Evolutionary conservation across 768 basidiomycete species (phyloP).

Genomic region (Russula griseocarnosa): DNA sequence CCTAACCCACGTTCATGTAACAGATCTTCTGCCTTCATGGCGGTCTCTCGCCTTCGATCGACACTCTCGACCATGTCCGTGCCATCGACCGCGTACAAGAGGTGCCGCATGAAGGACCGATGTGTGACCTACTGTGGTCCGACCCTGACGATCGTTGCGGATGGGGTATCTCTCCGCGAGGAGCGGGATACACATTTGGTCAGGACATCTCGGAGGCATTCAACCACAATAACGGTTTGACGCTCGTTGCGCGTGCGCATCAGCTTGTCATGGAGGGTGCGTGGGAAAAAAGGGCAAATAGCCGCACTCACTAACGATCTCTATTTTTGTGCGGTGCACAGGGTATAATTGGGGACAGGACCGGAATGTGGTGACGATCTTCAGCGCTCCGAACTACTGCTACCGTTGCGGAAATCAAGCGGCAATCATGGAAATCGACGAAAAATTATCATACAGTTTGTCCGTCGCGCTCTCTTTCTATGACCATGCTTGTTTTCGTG

Average conservation of each 20-base stretch:
- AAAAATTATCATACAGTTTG: constrained; percentile 94
- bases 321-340: constrained; percentile 30
- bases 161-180: constrained; percentile 98
- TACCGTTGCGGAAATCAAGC: constrained; percentile 99
- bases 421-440: constrained; percentile 99
- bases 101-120: constrained; percentile 98
- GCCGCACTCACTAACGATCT: no score
- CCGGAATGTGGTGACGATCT: constrained; percentile 98
- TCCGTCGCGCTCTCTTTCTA: constrained; percentile 39
- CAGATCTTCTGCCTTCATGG: constrained; percentile 99
- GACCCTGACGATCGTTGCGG: constrained; percentile 99
- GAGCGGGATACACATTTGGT: constrained; percentile 98
- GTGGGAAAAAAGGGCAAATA: constrained; percentile 31
- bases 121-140: constrained; percentile 99
- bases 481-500: constrained; percentile 15
- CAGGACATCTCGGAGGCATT: constrained; percentile 99
- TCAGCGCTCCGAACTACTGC: constrained; percentile 99
- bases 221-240: constrained; percentile 98
- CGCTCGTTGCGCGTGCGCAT: constrained; percentile 90
- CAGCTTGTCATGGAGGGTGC: constrained; percentile 95
- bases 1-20: constrained; percentile 21
- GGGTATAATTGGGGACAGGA: constrained; percentile 98
- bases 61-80: constrained; percentile 98
- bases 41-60: constrained; percentile 96
- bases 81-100: constrained; percentile 99